Conservation (phyloP, 768 basidiomycete genomes). For the Suillus plorans region DNA sequence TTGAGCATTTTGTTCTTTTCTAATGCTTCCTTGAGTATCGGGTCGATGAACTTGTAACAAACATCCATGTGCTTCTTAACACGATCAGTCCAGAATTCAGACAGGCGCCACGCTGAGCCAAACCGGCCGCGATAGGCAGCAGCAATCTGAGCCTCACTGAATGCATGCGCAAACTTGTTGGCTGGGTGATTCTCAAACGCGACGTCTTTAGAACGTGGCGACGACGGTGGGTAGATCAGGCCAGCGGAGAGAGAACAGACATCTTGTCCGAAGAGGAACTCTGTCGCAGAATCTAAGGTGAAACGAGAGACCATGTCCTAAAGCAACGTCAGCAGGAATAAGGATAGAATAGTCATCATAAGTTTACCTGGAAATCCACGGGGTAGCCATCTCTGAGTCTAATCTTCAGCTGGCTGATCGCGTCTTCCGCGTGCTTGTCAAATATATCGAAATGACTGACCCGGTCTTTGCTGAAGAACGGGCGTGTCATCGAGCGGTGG, state of each 20-base stretch:
- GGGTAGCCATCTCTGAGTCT: constrained; percentile 36
- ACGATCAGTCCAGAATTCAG: constrained; percentile 43
- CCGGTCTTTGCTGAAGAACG: constrained; percentile 41
- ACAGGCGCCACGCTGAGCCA: constrained; percentile 45
- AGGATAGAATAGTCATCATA: constrained; percentile 1
- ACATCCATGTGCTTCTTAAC: constrained; percentile 38
- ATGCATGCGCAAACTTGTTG: constrained; percentile 39
- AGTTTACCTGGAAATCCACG: constrained; percentile 40
- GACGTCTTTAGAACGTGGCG: constrained; percentile 21
- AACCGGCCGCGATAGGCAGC: constrained; percentile 33
- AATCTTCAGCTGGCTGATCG: constrained; percentile 31
- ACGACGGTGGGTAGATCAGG: constrained; percentile 32
- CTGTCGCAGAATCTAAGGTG: constrained; percentile 57
- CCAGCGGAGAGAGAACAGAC: constrained; percentile 38
- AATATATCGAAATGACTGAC: constrained; percentile 42
- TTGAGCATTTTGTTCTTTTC: constrained; percentile 29
- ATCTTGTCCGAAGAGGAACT: constrained; percentile 51
- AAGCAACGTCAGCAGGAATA: constrained; percentile 2
- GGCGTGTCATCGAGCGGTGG: constrained; percentile 42
- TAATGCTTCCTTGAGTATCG: constrained; percentile 44
- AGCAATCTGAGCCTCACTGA: constrained; percentile 36
- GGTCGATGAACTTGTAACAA: constrained; percentile 48
- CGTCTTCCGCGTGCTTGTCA: constrained; percentile 35
- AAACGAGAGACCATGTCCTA: constrained; percentile 43
- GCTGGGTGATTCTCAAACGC: constrained; percentile 29